Evolutionary conservation across 2,329 filamentous ascomycete genomes (phyloP).

Genomic region (Arachnopeziza araneosa): DNA sequence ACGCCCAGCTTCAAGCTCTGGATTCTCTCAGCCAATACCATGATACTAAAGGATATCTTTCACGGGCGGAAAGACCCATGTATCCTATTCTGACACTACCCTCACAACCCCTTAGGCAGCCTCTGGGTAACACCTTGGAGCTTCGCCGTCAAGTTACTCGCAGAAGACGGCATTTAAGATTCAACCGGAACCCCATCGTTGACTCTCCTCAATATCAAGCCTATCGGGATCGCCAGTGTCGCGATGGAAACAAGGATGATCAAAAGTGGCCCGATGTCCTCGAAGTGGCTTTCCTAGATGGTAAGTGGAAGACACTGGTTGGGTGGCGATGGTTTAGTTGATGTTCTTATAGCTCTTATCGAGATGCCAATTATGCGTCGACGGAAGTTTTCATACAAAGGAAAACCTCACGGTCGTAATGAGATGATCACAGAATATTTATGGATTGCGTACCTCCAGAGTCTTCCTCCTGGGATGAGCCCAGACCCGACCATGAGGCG

Average conservation of each 20-base stretch:
- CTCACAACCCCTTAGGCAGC: slow-evolving; percentile 21
- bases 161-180: slow-evolving; percentile 24
- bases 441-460: slow-evolving; percentile 41
- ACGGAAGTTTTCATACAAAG: slow-evolving; percentile 59
- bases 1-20: slow-evolving; percentile 26
- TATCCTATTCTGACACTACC: slow-evolving; percentile 25
- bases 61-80: slow-evolving; percentile 18
- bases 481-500: slow-evolving; percentile 41
- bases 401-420: slow-evolving; percentile 61
- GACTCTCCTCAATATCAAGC: slow-evolving; percentile 57
- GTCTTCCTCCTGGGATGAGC: slow-evolving; percentile 40
- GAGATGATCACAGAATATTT: slow-evolving; percentile 67
- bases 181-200: slow-evolving; percentile 52
- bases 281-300: slow-evolving; percentile 62
- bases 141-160: slow-evolving; percentile 30
- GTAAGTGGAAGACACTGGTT: slow-evolving; percentile 36
- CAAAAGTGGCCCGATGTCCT: slow-evolving; percentile 57
- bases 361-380: slow-evolving; percentile 62
- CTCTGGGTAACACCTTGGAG: slow-evolving; percentile 20
- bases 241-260: slow-evolving; percentile 55
- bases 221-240: slow-evolving; percentile 59
- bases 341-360: slow-evolving; percentile 46
- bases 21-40: slow-evolving; percentile 22
- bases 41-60: slow-evolving; percentile 24
- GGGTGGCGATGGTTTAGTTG: slow-evolving; percentile 7